Evolutionary conservation across 139 green algal genomes (phyloP), one percentile per base, ranked within the genome.

Genomic region (Chlorella sp.): DNA sequence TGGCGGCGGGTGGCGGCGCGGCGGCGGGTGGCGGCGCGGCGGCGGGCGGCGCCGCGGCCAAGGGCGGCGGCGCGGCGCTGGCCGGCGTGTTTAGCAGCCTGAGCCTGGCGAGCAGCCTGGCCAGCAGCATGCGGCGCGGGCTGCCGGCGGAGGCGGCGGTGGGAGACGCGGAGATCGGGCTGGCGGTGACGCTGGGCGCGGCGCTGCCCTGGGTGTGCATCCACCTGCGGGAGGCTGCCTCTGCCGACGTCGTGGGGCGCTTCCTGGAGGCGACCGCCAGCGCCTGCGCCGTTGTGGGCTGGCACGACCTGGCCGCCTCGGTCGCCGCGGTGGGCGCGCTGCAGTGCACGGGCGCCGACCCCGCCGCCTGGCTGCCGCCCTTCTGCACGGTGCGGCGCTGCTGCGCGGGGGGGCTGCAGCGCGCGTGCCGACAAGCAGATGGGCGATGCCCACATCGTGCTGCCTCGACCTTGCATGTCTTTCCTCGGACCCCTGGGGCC

Each of bases 121-220:
- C 41, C 11, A 51, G 41, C 76, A 61, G 45, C 67, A 64, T 74
- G 74, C 89, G 77, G 58, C 42, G 5, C 51, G 38, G 51, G 38
- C 55, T 67, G 17, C 63, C 76, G 21, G 74, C 84, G 8, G 76
- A 91, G 64, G 77, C 82, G 12, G 79, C 97, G 43, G 75, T 97
- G 31, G 93, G 93, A 0, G 74, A 87, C 11, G 59, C 81, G 43
- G 53, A 79, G 27, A 74, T 79, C 1, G 90, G 95, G 61, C 80
- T 97, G 53, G 83, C 91, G 4, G 78, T 97, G 33, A 88, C 85
- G 7, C 63, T 95, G 0, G 75, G 85, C 17, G 81, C 87, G 0
- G 27, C 92, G 40, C 80, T 97, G 77, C 93, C 94, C 29, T 92
- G 91, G 83, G 56, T 95, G 50, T 88, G 81, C 31, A 70, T 86